Conservation (phyloP, 176 grass and related monocot species). For the Microstegium vimineum region DNA sequence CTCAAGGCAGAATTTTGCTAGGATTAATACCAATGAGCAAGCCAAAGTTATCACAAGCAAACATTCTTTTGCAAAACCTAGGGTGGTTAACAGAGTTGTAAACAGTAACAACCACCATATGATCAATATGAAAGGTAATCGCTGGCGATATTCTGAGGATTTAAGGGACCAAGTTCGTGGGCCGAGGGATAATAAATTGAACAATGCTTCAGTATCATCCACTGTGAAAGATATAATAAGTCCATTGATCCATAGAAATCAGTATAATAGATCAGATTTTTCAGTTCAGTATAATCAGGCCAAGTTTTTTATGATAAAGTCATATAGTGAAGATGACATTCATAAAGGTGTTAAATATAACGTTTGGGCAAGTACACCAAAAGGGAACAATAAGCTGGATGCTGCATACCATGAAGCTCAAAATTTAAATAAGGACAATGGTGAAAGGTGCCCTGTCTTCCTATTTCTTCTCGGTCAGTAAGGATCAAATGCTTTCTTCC, state of each 20-base stretch:
- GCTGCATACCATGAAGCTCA: conserved; percentile 58
- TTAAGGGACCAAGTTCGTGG: conserved; percentile 42
- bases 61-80: conserved; percentile 20
- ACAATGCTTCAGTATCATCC: conserved; percentile 15
- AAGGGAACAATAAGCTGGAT: conserved; percentile 77
- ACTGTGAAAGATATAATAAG: conserved; percentile 25
- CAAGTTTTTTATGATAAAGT: conserved; percentile 93
- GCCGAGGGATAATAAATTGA: conserved; percentile 34
- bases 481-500: conserved; percentile 19
- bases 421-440: conserved; percentile 41
- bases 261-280: conserved; percentile 67
- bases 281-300: conserved; percentile 56
- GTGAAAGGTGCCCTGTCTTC: conserved; percentile 63
- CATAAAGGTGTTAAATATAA: conserved; percentile 79
- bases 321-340: conserved; percentile 86
- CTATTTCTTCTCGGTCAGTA: conserved; percentile 88
- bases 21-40: conserved; percentile 25
- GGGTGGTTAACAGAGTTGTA: background rate
- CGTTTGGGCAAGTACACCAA: conserved; percentile 82
- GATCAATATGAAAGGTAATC: conserved; percentile 31
- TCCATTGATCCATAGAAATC: conserved; percentile 38
- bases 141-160: conserved; percentile 17
- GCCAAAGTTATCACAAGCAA: conserved; percentile 21
- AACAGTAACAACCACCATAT: conserved; percentile 15
- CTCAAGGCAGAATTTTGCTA: background rate